A percentile compares a stretch with the other conserved stretches of the same genome.
phyloP scores from a whole-genome alignment of 805 yeast genomes.

The Wickerhamia fluorescens region DNA sequence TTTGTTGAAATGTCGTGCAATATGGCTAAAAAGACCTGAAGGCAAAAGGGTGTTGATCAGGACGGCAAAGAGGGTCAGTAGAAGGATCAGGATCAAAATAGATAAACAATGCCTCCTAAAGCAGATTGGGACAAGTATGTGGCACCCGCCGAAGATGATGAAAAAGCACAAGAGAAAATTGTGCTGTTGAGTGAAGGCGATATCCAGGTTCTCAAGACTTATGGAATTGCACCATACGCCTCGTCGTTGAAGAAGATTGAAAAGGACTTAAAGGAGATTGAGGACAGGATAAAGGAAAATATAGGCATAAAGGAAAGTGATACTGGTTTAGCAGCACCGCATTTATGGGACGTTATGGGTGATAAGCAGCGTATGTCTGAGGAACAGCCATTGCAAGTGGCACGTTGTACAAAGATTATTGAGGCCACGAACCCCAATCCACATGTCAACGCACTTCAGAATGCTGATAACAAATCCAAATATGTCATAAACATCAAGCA shows the following conservation, averaged over 20 bases:
- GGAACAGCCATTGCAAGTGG: slow-evolving; percentile 96
- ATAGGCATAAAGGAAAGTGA: slow-evolving; percentile 93
- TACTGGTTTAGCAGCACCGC: slow-evolving; percentile 96
- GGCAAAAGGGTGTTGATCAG: too few relatives aligned
- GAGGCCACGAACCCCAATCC: slow-evolving; percentile 42
- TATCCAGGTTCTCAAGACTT: slow-evolving; percentile 93
- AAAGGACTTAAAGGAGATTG: slow-evolving; percentile 78
- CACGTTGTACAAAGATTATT: slow-evolving; percentile 96
- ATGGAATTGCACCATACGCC: slow-evolving; percentile 97
- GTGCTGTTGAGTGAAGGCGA: slow-evolving; percentile 92
- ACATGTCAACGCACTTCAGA: slow-evolving; percentile 30
- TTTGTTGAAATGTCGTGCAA: too few relatives aligned
- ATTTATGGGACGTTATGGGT: slow-evolving; percentile 95
- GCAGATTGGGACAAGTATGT: slow-evolving; percentile 98
- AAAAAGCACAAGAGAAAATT: slow-evolving; percentile 60
- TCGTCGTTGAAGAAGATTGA: slow-evolving; percentile 73
- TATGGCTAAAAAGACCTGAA: too few relatives aligned
- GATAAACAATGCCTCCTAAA: slow-evolving; percentile 76
- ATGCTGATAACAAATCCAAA: slow-evolving; percentile 79
- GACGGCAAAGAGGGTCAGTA: too few relatives aligned
- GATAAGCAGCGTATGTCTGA: slow-evolving; percentile 89
- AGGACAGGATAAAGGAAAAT: slow-evolving; percentile 84
- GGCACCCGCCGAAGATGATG: slow-evolving; percentile 73
- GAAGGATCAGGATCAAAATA: too few relatives aligned
- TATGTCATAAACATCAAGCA: slow-evolving; percentile 96